These are phyloP conservation scores for Zoysia japonica DNA, from an alignment of 176 grass and related monocot species.

Conservation along the genomic window DNA sequence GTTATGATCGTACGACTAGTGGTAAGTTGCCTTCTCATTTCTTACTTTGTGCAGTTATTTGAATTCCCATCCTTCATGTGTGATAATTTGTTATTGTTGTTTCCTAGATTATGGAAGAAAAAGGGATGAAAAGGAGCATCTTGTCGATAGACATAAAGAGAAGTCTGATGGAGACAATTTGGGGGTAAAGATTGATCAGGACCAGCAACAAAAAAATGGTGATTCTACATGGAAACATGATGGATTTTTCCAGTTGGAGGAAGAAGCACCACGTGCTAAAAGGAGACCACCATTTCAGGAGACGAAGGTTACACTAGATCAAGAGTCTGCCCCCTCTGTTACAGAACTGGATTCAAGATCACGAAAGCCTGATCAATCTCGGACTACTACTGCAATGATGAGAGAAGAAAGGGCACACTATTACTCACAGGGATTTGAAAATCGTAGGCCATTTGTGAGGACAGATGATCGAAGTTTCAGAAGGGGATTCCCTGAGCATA, in stretches of 20 bases:
- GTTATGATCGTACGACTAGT: conserved; percentile 49
- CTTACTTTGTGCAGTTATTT: conserved; percentile 25
- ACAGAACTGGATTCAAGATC: conserved; percentile 34
- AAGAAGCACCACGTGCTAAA: conserved; percentile 43
- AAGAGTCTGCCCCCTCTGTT: conserved; percentile 38
- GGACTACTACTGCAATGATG: conserved; percentile 39
- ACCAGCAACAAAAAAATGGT: conserved; percentile 37
- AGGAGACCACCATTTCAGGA: conserved; percentile 61
- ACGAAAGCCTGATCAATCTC: conserved; percentile 46
- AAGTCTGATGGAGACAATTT: conserved; percentile 33
- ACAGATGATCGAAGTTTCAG: conserved; percentile 51
- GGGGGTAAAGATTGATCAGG: conserved; percentile 39
- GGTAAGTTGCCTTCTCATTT: conserved; percentile 39
- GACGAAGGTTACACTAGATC: conserved; percentile 37
- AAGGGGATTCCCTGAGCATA: conserved; percentile 55
- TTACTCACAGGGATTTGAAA: conserved; percentile 36
- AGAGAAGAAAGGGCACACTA: conserved; percentile 60
- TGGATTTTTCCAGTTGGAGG: conserved; percentile 64
- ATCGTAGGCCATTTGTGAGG: conserved; percentile 27
- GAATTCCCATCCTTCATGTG: conserved; percentile 16
- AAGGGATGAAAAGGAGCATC: conserved; percentile 53
- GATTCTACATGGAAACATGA: conserved; percentile 66
- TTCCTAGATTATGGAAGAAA: conserved; percentile 60
- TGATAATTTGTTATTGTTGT: conserved; percentile 24
- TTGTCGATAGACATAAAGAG: conserved; percentile 45